These are phyloP conservation scores for Didymella exigua DNA, from an alignment of 2,329 filamentous ascomycete genomes.

Conservation along the genomic window DNA sequence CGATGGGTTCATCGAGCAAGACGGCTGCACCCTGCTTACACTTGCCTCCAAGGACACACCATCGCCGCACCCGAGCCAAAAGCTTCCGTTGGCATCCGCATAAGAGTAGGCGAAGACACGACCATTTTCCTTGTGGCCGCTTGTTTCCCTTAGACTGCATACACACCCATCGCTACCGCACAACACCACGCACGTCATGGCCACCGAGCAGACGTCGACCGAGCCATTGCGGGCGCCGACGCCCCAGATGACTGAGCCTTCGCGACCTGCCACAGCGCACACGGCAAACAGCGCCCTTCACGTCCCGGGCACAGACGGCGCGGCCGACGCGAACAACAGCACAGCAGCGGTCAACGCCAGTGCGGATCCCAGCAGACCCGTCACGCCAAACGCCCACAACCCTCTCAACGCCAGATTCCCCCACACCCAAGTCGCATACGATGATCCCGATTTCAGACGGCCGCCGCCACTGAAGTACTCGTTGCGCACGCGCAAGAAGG, in stretches of 20 bases:
- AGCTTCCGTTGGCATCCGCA: constrained; percentile 35
- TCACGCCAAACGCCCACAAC: constrained; percentile 33
- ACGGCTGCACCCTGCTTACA: constrained; percentile 22
- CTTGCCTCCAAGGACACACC: constrained; percentile 24
- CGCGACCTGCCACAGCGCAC: constrained; percentile 15
- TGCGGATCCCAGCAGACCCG: constrained; percentile 32
- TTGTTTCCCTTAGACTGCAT: constrained; percentile 10
- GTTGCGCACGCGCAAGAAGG: constrained; percentile 59
- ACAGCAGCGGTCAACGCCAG: constrained; percentile 24
- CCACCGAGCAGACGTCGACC: constrained; percentile 36
- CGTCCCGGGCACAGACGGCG: constrained; percentile 29
- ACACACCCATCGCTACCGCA: constrained; percentile 1
- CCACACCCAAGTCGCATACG: constrained; percentile 49
- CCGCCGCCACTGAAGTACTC: constrained; percentile 63
- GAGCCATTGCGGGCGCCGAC: constrained; percentile 36
- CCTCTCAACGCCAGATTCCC: constrained; percentile 42
- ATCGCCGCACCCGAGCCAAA: constrained; percentile 6
- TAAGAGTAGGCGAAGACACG: constrained; percentile 21
- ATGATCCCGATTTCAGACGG: constrained; percentile 48
- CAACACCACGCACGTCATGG: constrained; percentile 25
- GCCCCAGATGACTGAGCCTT: constrained; percentile 13
- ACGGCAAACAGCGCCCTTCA: constrained; percentile 21
- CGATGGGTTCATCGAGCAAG: constrained; percentile 7
- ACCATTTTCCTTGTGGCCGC: constrained; percentile 17
- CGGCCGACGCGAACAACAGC: constrained; percentile 21